Percentiles rank a stretch among this genome's conserved stretches.
Conservation (phyloP, 1,139 yeast genomes). For the Scheffersomyces illinoinensis region DNA sequence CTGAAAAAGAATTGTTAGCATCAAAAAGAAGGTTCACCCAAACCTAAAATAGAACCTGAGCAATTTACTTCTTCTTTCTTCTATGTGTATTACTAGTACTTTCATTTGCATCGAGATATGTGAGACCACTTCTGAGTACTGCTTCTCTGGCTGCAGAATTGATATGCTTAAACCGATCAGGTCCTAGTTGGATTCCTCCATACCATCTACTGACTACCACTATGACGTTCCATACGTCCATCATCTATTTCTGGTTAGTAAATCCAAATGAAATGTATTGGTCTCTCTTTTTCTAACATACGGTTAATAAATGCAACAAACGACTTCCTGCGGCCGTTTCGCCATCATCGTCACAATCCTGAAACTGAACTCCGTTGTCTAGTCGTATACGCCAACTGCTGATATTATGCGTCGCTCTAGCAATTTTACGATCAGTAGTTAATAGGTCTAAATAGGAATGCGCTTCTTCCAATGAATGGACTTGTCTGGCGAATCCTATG, state of each 20-base stretch:
- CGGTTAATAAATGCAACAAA: slow-evolving; percentile 73
- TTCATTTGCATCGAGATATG: slow-evolving; percentile 9
- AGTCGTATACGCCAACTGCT: slow-evolving; percentile 78
- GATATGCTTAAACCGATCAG: slow-evolving; percentile 92
- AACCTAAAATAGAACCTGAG: background rate
- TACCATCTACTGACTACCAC: slow-evolving; percentile 93
- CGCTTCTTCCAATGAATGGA: slow-evolving; percentile 66
- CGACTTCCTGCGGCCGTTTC: slow-evolving; percentile 96
- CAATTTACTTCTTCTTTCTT: background rate
- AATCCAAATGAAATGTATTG: background rate
- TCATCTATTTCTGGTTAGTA: slow-evolving; percentile 33
- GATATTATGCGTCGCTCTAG: slow-evolving; percentile 77
- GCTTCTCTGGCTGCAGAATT: slow-evolving; percentile 89
- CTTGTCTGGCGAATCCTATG: slow-evolving; percentile 70
- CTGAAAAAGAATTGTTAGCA: background rate
- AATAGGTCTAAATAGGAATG: slow-evolving; percentile 49
- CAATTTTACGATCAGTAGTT: slow-evolving; percentile 63
- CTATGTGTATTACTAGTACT: background rate
- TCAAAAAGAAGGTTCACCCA: background rate
- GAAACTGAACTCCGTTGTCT: slow-evolving; percentile 54
- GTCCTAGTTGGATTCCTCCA: slow-evolving; percentile 90
- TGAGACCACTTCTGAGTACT: slow-evolving; percentile 61
- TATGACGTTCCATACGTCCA: slow-evolving; percentile 84
- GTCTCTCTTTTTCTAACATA: slow-evolving; percentile 25
- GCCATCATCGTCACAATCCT: slow-evolving; percentile 96